A percentile compares a stretch with the other conserved stretches of the same genome.
These are phyloP conservation scores for Penicillium cosmopolitanum DNA, from an alignment of 495 filamentous ascomycete genomes.

Conservation along the genomic window DNA sequence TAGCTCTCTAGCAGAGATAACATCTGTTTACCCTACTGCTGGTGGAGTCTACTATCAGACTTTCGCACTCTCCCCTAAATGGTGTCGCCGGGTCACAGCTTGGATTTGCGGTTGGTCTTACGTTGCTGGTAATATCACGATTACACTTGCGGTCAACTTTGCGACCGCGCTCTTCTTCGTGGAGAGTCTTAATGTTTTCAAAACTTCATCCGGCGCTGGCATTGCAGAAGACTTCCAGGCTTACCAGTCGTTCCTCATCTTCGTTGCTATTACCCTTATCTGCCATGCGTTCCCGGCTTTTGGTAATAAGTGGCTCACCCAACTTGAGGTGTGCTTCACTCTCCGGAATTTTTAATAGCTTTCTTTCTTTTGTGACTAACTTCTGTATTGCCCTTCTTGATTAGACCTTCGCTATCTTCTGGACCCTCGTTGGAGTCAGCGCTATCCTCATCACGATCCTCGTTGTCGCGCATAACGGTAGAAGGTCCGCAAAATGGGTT, in stretches of 20 bases:
- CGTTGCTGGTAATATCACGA: constrained; percentile 63
- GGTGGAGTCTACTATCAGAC: constrained; percentile 70
- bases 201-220: constrained; percentile 45
- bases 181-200: constrained; percentile 33
- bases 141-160: constrained; percentile 43
- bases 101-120: constrained; percentile 75
- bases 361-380: too few relatives aligned
- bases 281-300: constrained; percentile 31
- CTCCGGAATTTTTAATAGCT: background rate
- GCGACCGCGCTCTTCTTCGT: constrained; percentile 18
- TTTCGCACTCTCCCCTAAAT: constrained; percentile 50
- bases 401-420: constrained; percentile 64
- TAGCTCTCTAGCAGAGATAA: constrained; percentile 66
- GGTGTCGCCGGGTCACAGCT: constrained; percentile 59
- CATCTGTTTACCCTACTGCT: constrained; percentile 65
- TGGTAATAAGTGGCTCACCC: constrained; percentile 32
- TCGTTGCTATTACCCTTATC: constrained; percentile 58
- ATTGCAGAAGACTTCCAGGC: constrained; percentile 28
- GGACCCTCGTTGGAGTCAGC: constrained; percentile 56
- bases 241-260: constrained; percentile 59
- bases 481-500: constrained; percentile 52
- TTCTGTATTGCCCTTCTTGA: constrained; percentile 8
- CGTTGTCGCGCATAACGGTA: constrained; percentile 49
- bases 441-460: constrained; percentile 58
- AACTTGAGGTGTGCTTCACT: constrained; percentile 47